These are phyloP conservation scores for Pyrenophora graminea DNA, from an alignment of 2,329 filamentous ascomycete genomes.

Conservation along the genomic window DNA sequence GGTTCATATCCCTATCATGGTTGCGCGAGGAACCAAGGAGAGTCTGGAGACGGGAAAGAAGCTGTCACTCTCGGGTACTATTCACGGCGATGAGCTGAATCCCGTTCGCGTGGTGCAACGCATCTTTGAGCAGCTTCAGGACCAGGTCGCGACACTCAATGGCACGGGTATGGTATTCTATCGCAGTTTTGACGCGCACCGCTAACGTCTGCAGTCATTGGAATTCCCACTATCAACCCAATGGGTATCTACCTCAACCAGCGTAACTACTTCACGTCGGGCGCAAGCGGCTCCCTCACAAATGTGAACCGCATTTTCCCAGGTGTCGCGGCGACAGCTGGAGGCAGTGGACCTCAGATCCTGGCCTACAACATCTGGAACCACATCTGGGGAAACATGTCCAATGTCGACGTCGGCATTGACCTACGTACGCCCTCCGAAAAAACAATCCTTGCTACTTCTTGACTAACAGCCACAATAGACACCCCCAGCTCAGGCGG, in stretches of 20 bases:
- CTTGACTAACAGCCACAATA: not conserved
- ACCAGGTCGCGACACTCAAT: constrained; percentile 38
- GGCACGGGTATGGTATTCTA: constrained; percentile 36
- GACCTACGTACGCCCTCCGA: constrained; percentile 32
- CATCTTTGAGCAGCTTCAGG: constrained; percentile 40
- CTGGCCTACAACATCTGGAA: constrained; percentile 47
- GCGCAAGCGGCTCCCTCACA: constrained; percentile 32
- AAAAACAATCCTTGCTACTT: not conserved
- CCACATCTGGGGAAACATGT: constrained; percentile 45
- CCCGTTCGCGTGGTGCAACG: constrained; percentile 45
- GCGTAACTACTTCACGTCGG: constrained; percentile 45
- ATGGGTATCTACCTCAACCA: constrained; percentile 48
- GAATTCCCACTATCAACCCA: constrained; percentile 47
- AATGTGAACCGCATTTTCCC: constrained; percentile 47
- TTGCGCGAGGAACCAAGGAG: constrained; percentile 45
- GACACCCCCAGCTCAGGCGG: constrained; percentile 46
- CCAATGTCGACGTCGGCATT: constrained; percentile 47
- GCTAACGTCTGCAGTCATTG: constrained; percentile 39
- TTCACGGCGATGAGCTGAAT: constrained; percentile 48
- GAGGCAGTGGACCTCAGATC: constrained; percentile 32
- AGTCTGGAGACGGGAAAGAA: constrained; percentile 44
- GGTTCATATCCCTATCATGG: constrained; percentile 46
- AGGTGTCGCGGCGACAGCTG: constrained; percentile 28
- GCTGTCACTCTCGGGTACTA: constrained; percentile 44
- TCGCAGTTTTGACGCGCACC: too few species aligned